These are phyloP conservation scores for Tetrahymena thermophila DNA, from an alignment of 73 alveolate genomes.

Conservation along the genomic window DNA sequence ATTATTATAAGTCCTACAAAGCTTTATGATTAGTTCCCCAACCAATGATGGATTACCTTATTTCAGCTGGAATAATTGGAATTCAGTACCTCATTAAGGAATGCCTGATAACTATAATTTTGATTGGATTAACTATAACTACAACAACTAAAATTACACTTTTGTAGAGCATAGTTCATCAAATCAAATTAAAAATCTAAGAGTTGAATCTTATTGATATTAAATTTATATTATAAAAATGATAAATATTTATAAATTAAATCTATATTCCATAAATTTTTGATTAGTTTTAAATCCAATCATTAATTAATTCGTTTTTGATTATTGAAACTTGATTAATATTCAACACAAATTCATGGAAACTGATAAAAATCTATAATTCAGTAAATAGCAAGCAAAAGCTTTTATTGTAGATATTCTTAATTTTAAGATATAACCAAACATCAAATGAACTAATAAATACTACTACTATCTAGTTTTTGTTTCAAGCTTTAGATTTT, in stretches of 20 bases:
- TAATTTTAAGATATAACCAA: no score
- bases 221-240: neutral
- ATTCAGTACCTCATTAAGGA: neutral
- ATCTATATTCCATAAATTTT: no score
- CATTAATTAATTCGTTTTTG: no score
- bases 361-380: no score
- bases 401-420: neutral
- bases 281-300: no score
- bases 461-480: neutral
- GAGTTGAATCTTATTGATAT: neutral
- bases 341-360: no score
- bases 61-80: conserved; percentile 7
- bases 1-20: neutral
- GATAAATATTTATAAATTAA: no score
- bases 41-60: conserved; percentile 1
- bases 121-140: conserved; percentile 5
- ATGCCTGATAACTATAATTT: conserved; percentile 23
- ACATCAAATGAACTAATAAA: no score
- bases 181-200: neutral
- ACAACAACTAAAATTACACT: neutral
- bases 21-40: conserved; percentile 1
- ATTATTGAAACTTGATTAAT: no score
- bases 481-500: neutral
- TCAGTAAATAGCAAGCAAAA: no score
- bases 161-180: neutral